Conservation (phyloP, 805 yeast genomes). For the Metschnikowia hibisci region DNA sequence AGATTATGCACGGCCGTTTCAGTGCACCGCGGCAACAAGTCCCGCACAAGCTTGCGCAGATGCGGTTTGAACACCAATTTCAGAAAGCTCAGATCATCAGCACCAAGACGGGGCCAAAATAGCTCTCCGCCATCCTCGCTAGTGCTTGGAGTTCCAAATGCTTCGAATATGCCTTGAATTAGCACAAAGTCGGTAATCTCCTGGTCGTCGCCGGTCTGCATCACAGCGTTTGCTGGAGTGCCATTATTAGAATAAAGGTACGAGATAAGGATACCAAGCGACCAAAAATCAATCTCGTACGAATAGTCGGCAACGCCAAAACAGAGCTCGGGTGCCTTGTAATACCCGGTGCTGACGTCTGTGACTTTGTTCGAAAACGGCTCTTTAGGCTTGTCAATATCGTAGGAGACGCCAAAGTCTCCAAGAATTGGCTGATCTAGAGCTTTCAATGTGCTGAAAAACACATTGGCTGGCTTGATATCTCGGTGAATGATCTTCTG, state of each 20-base stretch:
- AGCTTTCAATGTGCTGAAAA: constrained; percentile 21
- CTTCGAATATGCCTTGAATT: constrained; percentile 48
- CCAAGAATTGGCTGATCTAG: constrained; percentile 37
- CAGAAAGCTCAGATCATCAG: constrained; percentile 27
- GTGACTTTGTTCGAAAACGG: constrained; percentile 39
- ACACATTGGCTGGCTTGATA: constrained; percentile 36
- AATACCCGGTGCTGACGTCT: constrained; percentile 65
- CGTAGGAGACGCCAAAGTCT: constrained; percentile 61
- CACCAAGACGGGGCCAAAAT: constrained; percentile 37
- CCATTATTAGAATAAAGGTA: constrained; percentile 39
- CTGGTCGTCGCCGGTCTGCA: constrained; percentile 3
- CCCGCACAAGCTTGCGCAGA: constrained; percentile 15
- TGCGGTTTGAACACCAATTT: constrained; percentile 21
- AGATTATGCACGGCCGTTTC: constrained; percentile 9
- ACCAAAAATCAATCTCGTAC: constrained; percentile 65
- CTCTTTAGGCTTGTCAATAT: constrained; percentile 32
- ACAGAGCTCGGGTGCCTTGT: constrained; percentile 71
- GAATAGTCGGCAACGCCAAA: constrained; percentile 56
- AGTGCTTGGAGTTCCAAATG: constrained; percentile 61
- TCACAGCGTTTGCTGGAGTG: constrained; percentile 26
- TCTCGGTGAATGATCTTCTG: constrained; percentile 40
- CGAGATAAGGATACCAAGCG: constrained; percentile 61
- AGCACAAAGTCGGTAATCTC: constrained; percentile 50
- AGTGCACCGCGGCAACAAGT: constrained; percentile 35
- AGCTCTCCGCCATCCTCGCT: constrained; percentile 13